Evolutionary conservation across 2,329 filamentous ascomycete species (phyloP).

Genomic region (Nemania bipapillata): DNA sequence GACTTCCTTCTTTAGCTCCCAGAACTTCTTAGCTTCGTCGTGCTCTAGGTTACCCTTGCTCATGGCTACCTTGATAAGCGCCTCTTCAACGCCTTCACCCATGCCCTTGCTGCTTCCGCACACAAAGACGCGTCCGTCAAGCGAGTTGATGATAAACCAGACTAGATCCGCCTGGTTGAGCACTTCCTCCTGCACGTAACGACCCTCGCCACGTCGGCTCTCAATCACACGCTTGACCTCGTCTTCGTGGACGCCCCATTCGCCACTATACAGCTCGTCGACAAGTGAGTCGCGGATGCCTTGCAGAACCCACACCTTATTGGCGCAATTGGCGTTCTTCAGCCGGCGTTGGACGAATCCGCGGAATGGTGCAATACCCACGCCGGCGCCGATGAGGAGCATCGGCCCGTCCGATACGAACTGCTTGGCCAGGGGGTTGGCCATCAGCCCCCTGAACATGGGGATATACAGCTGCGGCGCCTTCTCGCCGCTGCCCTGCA

Average conservation of each 20-base stretch:
- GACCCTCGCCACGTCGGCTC: conserved; percentile 78
- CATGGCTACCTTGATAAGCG: conserved; percentile 90
- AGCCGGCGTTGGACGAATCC: conserved; percentile 87
- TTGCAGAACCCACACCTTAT: conserved; percentile 55
- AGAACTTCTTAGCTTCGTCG: conserved; percentile 86
- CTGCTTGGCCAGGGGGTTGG: conserved; percentile 90
- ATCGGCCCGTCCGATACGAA: conserved; percentile 96
- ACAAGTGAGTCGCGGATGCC: conserved; percentile 76
- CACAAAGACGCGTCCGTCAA: conserved; percentile 96
- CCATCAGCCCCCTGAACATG: conserved; percentile 99
- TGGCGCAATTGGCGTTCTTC: conserved; percentile 54
- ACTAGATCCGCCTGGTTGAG: conserved; percentile 91
- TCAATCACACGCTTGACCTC: conserved; percentile 86
- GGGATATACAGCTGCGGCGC: conserved; percentile 77
- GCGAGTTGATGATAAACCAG: conserved; percentile 95
- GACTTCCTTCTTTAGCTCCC: conserved; percentile 88
- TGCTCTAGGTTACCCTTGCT: conserved; percentile 85
- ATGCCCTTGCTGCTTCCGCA: conserved; percentile 96
- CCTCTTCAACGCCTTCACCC: conserved; percentile 93
- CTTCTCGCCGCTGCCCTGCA: conserved; percentile 69
- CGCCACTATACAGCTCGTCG: conserved; percentile 95
- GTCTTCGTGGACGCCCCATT: conserved; percentile 93
- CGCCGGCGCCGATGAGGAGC: conserved; percentile 95
- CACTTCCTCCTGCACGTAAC: conserved; percentile 97
- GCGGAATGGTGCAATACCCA: conserved; percentile 96